These are phyloP conservation scores for Rhodosporidiobolus sp. DNA, from an alignment of 768 basidiomycete genomes.

Conservation along the genomic window DNA sequence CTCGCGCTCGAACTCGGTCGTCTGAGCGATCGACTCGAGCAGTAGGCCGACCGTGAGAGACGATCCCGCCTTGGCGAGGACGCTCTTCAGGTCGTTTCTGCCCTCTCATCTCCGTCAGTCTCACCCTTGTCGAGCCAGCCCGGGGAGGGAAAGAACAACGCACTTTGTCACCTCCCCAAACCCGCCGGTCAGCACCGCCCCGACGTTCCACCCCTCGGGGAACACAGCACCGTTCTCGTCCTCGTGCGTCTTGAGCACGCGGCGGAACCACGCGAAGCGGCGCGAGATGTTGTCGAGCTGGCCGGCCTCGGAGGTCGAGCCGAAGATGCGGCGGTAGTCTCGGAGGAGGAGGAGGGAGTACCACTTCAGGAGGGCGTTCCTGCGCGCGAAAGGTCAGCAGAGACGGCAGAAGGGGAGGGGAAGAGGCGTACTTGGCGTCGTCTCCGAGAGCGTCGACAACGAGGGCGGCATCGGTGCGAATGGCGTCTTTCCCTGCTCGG, in stretches of 20 bases:
- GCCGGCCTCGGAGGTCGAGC: constrained; percentile 85
- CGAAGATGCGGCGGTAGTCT: constrained; percentile 94
- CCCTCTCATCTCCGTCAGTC: neutral
- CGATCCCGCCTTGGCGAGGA: constrained; percentile 73
- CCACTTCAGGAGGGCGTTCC: constrained; percentile 71
- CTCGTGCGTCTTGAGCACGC: constrained; percentile 79
- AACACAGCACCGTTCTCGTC: constrained; percentile 79
- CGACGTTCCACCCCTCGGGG: constrained; percentile 80
- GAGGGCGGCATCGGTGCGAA: constrained; percentile 67
- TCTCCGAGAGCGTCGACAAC: constrained; percentile 82
- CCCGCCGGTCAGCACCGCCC: constrained; percentile 72
- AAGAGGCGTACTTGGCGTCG: constrained; percentile 62
- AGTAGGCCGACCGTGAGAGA: constrained; percentile 71
- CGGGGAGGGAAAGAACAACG: neutral
- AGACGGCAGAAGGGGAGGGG: neutral
- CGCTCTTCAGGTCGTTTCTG: constrained; percentile 77
- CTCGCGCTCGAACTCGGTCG: constrained; percentile 79
- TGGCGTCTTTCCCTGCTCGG: constrained; percentile 44
- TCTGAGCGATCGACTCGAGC: constrained; percentile 79
- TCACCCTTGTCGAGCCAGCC: neutral
- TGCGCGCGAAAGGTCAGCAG: constrained; percentile 36
- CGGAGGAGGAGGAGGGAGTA: constrained; percentile 86
- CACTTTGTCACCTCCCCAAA: constrained; percentile 76
- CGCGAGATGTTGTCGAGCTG: constrained; percentile 91
- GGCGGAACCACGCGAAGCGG: constrained; percentile 91